Evolutionary conservation across 2,329 filamentous ascomycete genomes (phyloP).

Genomic region (Davidsoniella neocaledoniae): DNA sequence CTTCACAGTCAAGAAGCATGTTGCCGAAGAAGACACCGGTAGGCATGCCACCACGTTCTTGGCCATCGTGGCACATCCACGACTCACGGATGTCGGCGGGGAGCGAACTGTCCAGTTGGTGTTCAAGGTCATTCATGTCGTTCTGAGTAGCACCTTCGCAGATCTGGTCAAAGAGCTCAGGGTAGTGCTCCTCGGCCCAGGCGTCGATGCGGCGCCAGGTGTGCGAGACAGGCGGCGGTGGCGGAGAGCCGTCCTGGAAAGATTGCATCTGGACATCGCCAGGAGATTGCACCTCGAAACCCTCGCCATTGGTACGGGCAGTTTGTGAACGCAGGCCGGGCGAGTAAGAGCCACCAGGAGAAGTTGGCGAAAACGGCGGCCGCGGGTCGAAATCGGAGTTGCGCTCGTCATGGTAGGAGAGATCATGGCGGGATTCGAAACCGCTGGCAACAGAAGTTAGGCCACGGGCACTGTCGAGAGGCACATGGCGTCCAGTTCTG

Average conservation of each 20-base stretch:
- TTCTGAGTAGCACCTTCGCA: slow-evolving; percentile 85
- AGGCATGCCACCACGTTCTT: slow-evolving; percentile 79
- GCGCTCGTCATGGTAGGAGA: slow-evolving; percentile 49
- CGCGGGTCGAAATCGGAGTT: slow-evolving; percentile 19
- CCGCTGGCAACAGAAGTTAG: slow-evolving; percentile 82
- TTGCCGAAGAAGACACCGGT: slow-evolving; percentile 85
- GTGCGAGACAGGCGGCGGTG: slow-evolving; percentile 70
- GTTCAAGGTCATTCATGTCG: slow-evolving; percentile 91
- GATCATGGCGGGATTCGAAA: slow-evolving; percentile 71
- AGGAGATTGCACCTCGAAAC: slow-evolving; percentile 52
- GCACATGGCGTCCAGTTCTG: slow-evolving; percentile 76
- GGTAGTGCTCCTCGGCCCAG: slow-evolving; percentile 91
- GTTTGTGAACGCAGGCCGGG: slow-evolving; percentile 73
- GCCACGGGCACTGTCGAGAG: slow-evolving; percentile 66
- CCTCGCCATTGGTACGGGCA: slow-evolving; percentile 45
- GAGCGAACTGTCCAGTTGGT: slow-evolving; percentile 84
- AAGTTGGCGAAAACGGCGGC: slow-evolving; percentile 28
- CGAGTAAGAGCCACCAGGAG: slow-evolving; percentile 62
- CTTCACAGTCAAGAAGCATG: slow-evolving; percentile 95
- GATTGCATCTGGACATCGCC: slow-evolving; percentile 94
- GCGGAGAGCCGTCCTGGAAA: slow-evolving; percentile 81
- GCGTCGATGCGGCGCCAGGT: slow-evolving; percentile 89
- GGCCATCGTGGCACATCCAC: slow-evolving; percentile 80
- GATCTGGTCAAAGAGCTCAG: slow-evolving; percentile 83
- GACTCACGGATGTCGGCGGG: slow-evolving; percentile 91